Base-by-base conservation (phyloP, 2,329 filamentous ascomycete species). In the Colletotrichum lini region DNA sequence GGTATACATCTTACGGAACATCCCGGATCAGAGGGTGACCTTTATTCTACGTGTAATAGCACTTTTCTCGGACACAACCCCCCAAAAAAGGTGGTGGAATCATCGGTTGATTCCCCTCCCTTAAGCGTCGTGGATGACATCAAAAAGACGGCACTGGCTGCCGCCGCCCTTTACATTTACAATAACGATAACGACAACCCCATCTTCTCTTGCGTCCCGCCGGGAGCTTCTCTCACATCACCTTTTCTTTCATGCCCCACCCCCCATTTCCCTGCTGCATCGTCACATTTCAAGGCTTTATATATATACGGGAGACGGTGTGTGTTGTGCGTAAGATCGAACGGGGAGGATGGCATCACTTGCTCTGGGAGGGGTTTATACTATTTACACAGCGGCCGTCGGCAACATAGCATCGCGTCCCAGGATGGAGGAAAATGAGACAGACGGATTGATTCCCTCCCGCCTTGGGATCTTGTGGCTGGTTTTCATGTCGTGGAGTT, bases 71-170 rank as follows among this genome's bases (percentile, higher is more conserved):
- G 9, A 30, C 30, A 8, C 30, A 30, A 6, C 18, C 21, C 49
- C n/a, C n/a, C 10, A 49, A 12, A 47, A 21, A 26, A 7, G 35
- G 35, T 38, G 57, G 26, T 12, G 44, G 9, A 4, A 15, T 38
- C 26, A 16, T 38, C 23, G 12, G 9, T 38, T 18, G 26, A 26
- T 26, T 4, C 26, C 26, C 26, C 26, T 23, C 26, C 26, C 26
- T 26, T 23, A 18, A 38, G 45, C 30, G 49, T 60, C 3, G 26
- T 44, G 44, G 26, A 49, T 38, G 23, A n/a, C 10, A 5, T 6
- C 23, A 44, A 23, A 35, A 30, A n/a, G 42, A 53, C 30, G 56
- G 63, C 67, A 70, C 67, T 70, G 67, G 63, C n/a, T 67, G 64
- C 56, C 63, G 21, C 44, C 63, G 30, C 30, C 30, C 30, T 30